Evolutionary conservation across 2,329 filamentous ascomycete species (phyloP).

Genomic region (Monosporascus sp.): DNA sequence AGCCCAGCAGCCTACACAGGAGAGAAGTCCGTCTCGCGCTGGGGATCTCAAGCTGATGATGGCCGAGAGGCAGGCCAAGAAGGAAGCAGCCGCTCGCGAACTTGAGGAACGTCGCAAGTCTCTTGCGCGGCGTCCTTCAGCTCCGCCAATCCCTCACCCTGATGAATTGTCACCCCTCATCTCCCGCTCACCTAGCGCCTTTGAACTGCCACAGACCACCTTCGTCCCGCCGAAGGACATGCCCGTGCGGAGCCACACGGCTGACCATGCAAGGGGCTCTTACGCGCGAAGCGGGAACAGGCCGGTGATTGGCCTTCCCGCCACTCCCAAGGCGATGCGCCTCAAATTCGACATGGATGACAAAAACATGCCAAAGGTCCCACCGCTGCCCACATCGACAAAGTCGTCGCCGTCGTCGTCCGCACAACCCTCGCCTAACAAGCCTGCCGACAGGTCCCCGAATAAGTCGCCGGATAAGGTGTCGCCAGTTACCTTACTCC

Average conservation of each 20-base stretch:
- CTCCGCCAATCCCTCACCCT: slow-evolving; percentile 75
- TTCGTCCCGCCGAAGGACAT: slow-evolving; percentile 37
- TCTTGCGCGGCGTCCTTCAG: slow-evolving; percentile 72
- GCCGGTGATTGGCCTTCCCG: slow-evolving; percentile 71
- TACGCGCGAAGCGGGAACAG: slow-evolving; percentile 41
- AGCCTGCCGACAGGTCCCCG: slow-evolving; percentile 21
- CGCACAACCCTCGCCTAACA: slow-evolving; percentile 30
- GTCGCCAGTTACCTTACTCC: slow-evolving; percentile 43
- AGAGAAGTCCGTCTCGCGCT: slow-evolving; percentile 34
- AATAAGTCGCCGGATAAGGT: slow-evolving; percentile 24
- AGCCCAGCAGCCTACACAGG: slow-evolving; percentile 17
- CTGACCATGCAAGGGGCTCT: slow-evolving; percentile 54
- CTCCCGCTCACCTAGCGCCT: slow-evolving; percentile 24
- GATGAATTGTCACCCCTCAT: slow-evolving; percentile 43
- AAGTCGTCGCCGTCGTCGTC: slow-evolving; percentile 38
- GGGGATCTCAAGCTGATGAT: slow-evolving; percentile 53
- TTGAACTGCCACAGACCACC: slow-evolving; percentile 41
- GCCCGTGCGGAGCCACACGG: slow-evolving; percentile 59
- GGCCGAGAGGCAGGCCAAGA: slow-evolving; percentile 60
- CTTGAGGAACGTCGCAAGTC: slow-evolving; percentile 85
- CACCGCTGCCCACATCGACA: slow-evolving; percentile 46
- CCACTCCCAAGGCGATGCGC: slow-evolving; percentile 87
- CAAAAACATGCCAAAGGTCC: slow-evolving; percentile 48
- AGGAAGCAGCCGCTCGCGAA: slow-evolving; percentile 74
- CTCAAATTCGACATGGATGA: slow-evolving; percentile 64